Conservation (phyloP, 2,329 filamentous ascomycete species). For the Epichloe typhina region DNA sequence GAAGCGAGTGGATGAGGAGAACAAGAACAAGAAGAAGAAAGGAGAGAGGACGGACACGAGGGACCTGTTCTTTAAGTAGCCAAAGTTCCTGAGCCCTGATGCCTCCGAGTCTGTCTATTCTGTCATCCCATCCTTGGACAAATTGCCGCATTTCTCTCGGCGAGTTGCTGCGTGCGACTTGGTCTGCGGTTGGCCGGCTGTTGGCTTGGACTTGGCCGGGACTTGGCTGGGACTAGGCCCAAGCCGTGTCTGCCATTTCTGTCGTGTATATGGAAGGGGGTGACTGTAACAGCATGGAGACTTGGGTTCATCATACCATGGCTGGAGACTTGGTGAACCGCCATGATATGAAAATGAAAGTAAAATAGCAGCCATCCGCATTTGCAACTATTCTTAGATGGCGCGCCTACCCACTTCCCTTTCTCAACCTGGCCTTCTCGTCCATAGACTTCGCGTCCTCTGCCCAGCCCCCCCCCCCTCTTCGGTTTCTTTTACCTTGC, state of each 20-base stretch:
- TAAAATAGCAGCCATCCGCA: too few relatives aligned
- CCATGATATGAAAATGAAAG: too few relatives aligned
- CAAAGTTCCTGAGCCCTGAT: neutral
- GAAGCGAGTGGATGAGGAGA: slow-evolving; percentile 19
- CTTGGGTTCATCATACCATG: too few relatives aligned
- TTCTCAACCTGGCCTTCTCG: too few relatives aligned
- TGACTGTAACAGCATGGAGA: too few relatives aligned
- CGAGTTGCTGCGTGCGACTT: neutral
- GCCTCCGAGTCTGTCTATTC: neutral
- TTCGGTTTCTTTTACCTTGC: too few relatives aligned
- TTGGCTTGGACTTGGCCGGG: neutral
- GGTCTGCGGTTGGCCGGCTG: neutral
- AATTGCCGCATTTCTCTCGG: neutral
- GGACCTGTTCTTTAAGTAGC: slow-evolving; percentile 19
- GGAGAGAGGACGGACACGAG: slow-evolving; percentile 6
- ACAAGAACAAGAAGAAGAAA: neutral
- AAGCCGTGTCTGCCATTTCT: neutral
- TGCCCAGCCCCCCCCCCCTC: too few relatives aligned
- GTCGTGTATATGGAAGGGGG: neutral
- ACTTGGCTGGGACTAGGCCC: too few relatives aligned
- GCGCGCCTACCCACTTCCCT: too few relatives aligned
- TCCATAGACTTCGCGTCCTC: too few relatives aligned
- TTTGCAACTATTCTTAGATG: too few relatives aligned
- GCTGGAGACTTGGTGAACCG: too few relatives aligned
- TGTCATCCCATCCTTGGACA: neutral